A percentile compares a stretch with the other conserved stretches of the same genome.
Evolutionary conservation across 192 early-diverging fungal genomes (phyloP).

Genomic region (Dissophora ornata): DNA sequence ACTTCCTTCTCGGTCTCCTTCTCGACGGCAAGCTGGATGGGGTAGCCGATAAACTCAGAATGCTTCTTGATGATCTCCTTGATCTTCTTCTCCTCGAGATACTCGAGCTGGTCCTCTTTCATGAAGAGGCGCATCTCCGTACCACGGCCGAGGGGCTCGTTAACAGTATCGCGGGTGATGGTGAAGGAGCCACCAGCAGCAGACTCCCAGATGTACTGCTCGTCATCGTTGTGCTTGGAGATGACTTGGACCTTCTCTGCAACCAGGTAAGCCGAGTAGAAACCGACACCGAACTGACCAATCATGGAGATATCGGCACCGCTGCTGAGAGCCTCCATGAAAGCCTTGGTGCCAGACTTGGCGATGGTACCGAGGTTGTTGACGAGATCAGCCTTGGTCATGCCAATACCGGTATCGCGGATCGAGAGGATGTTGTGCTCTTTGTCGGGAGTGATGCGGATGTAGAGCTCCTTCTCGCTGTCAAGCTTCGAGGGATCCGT

Average conservation of each 20-base stretch:
- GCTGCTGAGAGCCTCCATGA: constrained; percentile 95
- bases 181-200: constrained; percentile 90
- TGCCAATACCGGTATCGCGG: constrained; percentile 89
- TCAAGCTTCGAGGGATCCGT: constrained; percentile 93
- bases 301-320: constrained; percentile 99
- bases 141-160: constrained; percentile 91
- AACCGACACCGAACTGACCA: constrained; percentile 99
- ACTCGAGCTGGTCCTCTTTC: constrained; percentile 97
- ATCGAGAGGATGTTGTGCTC: constrained; percentile 88
- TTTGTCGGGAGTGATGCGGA: constrained; percentile 87
- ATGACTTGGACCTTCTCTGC: constrained; percentile 95
- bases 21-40: constrained; percentile 93
- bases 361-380: constrained; percentile 99
- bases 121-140: constrained; percentile 92
- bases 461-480: constrained; percentile 89
- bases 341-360: constrained; percentile 98
- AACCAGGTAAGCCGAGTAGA: constrained; percentile 99
- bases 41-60: constrained; percentile 99
- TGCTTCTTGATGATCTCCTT: constrained; percentile 99
- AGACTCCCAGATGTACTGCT: constrained; percentile 95
- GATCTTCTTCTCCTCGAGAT: constrained; percentile 97
- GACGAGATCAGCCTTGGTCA: constrained; percentile 94
- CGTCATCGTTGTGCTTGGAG: constrained; percentile 96
- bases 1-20: constrained; percentile 99
- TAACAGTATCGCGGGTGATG: constrained; percentile 90